Percentiles rank a stretch among this genome's conserved stretches.
Evolutionary conservation across 805 yeast genomes (phyloP).

Genomic region (Pichia cabralensis): DNA sequence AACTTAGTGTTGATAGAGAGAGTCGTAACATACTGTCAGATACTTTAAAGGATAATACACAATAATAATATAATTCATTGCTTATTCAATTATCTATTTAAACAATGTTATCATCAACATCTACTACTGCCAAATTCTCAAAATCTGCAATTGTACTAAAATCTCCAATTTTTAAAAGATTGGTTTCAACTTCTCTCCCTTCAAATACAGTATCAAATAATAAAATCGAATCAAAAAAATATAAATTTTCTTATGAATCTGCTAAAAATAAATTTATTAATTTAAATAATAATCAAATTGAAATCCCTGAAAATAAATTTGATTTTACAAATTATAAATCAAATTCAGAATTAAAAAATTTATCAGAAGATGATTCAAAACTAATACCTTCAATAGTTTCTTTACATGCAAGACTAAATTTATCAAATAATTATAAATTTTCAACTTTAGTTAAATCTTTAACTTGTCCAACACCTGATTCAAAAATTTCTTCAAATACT

Average conservation of each 20-base stretch:
- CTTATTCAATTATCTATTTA: too few species aligned
- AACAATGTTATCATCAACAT: too few species aligned
- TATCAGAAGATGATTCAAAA: constrained; percentile 40
- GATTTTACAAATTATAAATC: constrained; percentile 27
- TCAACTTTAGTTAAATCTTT: constrained; percentile 75
- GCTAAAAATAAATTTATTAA: constrained; percentile 16
- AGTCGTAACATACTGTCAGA: too few species aligned
- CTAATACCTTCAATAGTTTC: constrained; percentile 68
- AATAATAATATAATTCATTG: too few species aligned
- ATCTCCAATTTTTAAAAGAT: too few species aligned
- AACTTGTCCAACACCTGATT: constrained; percentile 42
- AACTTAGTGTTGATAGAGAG: too few species aligned
- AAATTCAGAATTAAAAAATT: constrained; percentile 13
- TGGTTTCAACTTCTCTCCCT: too few species aligned
- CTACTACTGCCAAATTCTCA: too few species aligned
- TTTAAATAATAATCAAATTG: constrained; percentile 10
- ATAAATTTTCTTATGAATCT: constrained; percentile 21
- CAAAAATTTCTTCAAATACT: constrained; percentile 48
- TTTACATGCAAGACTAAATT: constrained; percentile 63
- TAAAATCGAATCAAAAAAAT: constrained; percentile 9
- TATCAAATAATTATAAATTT: constrained; percentile 47
- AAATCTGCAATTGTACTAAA: too few species aligned
- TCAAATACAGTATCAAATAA: constrained; percentile 4
- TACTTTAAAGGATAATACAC: too few species aligned
- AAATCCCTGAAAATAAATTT: constrained; percentile 15